Percentiles rank a stretch among this genome's conserved stretches.
Conservation (phyloP, 2,329 filamentous ascomycete species). For the Domatiomyces globalis region DNA sequence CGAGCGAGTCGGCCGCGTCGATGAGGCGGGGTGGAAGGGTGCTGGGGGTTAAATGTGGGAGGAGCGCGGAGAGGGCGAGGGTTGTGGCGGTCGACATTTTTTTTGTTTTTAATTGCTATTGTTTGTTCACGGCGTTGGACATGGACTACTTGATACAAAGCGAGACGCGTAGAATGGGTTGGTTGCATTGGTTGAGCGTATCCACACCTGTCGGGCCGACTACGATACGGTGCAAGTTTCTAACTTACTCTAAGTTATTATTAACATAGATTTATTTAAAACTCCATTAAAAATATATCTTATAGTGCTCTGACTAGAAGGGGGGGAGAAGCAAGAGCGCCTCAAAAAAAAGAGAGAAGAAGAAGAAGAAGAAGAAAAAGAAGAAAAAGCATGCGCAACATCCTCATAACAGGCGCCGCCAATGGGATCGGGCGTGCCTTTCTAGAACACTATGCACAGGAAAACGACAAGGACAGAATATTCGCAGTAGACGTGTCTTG, state of each 20-base stretch:
- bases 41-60: conserved; percentile 46
- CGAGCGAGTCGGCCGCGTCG: conserved; percentile 55
- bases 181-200: neutral
- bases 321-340: too few relatives aligned
- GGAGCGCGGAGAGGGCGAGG: conserved; percentile 57
- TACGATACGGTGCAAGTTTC: too few relatives aligned
- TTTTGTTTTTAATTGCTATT: neutral
- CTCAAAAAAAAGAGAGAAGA: neutral
- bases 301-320: too few relatives aligned
- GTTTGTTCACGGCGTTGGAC: neutral
- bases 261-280: too few relatives aligned
- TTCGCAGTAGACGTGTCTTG: conserved; percentile 2
- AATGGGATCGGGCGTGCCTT: conserved; percentile 24
- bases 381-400: neutral
- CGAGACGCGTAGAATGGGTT: conserved; percentile 1
- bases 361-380: too few relatives aligned
- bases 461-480: conserved; percentile 1
- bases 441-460: conserved; percentile 14
- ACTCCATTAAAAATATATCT: too few relatives aligned
- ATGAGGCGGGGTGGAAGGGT: conserved; percentile 39
- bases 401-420: conserved; percentile 25
- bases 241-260: too few relatives aligned
- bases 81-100: conserved; percentile 38
- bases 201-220: too few relatives aligned
- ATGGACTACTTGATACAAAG: too few relatives aligned